These are phyloP conservation scores for Citrus maxima DNA, from an alignment of 345 rosid genomes.

Conservation along the genomic window DNA sequence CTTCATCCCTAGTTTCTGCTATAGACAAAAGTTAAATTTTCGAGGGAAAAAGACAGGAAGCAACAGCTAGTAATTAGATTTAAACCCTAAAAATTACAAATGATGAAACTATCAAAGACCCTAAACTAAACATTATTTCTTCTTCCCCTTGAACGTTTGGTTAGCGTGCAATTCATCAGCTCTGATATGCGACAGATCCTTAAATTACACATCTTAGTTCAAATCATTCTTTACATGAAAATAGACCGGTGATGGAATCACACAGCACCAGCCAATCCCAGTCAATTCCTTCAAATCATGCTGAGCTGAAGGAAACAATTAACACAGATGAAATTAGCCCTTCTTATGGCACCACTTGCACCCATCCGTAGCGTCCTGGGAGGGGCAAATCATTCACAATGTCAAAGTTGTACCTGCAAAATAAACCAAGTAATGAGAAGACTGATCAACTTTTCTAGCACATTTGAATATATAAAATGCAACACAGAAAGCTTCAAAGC, in stretches of 20 bases:
- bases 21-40: constrained; percentile 22
- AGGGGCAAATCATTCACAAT: constrained; percentile 59
- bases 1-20: neutral
- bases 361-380: constrained; percentile 83
- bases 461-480: neutral
- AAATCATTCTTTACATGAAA: constrained; percentile 22
- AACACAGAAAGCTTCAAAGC: neutral
- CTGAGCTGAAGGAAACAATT: constrained; percentile 8
- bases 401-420: constrained; percentile 84
- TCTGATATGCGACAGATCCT: constrained; percentile 32
- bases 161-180: constrained; percentile 30
- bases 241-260: neutral
- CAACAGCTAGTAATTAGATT: constrained; percentile 22
- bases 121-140: constrained; percentile 12
- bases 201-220: constrained; percentile 34
- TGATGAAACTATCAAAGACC: constrained; percentile 9
- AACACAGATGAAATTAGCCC: neutral
- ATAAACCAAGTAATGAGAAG: neutral
- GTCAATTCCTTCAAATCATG: constrained; percentile 16
- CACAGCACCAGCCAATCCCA: neutral
- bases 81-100: constrained; percentile 22
- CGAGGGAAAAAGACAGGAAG: neutral
- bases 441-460: neutral
- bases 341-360: constrained; percentile 45
- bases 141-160: constrained; percentile 16